phyloP scores from a whole-genome alignment of 345 rosid genomes.

The Acer negundo region DNA sequence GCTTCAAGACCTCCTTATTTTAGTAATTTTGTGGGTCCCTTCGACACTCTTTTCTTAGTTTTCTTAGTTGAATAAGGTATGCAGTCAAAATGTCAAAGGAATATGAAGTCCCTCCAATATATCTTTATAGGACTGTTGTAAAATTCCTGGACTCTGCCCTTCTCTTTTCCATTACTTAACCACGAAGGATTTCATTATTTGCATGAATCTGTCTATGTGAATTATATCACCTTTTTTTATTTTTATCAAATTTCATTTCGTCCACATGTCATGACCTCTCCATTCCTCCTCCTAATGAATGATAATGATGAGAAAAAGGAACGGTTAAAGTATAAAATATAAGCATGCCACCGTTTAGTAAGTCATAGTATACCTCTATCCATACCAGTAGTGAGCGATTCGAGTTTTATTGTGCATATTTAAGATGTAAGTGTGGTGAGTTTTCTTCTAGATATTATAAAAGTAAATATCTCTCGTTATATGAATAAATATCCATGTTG shows the following conservation, averaged over 20 bases:
- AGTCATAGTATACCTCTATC: too few species aligned
- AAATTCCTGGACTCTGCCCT: neutral
- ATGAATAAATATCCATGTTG: too few species aligned
- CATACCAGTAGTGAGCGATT: too few species aligned
- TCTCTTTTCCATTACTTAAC: constrained; percentile 18
- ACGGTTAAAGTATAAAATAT: too few species aligned
- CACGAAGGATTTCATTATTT: constrained; percentile 7
- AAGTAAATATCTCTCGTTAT: too few species aligned
- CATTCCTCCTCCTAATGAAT: neutral
- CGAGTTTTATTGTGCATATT: too few species aligned
- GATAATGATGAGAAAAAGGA: too few species aligned
- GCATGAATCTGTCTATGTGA: neutral
- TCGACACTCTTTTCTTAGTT: neutral
- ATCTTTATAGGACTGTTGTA: neutral
- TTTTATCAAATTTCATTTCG: neutral
- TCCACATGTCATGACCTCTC: neutral
- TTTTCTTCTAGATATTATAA: too few species aligned
- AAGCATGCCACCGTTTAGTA: too few species aligned
- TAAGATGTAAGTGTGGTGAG: too few species aligned
- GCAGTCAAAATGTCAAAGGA: neutral
- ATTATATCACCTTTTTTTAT: neutral
- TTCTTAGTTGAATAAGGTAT: too few species aligned
- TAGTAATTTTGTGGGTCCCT: neutral
- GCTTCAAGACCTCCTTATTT: neutral
- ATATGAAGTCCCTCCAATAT: neutral